Base-by-base conservation (phyloP, 495 filamentous ascomycete genomes). In the Talaromyces liani region DNA sequence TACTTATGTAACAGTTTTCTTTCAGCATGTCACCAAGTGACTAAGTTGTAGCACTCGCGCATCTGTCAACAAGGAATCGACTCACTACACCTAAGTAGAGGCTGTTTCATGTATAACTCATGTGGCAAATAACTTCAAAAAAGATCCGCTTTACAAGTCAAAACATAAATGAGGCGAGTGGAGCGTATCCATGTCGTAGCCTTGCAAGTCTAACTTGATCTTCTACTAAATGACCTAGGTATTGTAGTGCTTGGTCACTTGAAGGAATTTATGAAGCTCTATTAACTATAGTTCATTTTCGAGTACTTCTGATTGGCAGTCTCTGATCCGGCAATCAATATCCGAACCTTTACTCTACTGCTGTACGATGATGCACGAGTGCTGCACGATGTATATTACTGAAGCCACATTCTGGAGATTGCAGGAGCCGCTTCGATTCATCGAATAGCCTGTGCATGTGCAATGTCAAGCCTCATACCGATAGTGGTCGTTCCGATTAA, bases 311-410 rank as follows among this genome's bases (percentile, higher is more conserved):
- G 24, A 14, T 27, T 29, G 24, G 18, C 45, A 49, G 18, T 49
- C 6, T 55, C 3, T 55, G 12, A 29, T 55, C 9, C 12, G 51
- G 51, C 24, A 14, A 24, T 14, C 51, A 24, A 14, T 29, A 14
- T 55, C 51, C 24, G 51, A 29, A 55, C 9, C 0, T 2, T 14
- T 55, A 12, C 51, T 14, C 51, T 55, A 55, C 24, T 25, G 6
- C 51, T 55, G 51, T 29, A 55, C 51, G 51, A 55, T 55, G 51
- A 55, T 55, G 51, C 51, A 27, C 51, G 22, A 54, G 22, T 27
- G 4, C 51, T 54, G 51, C 51, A 55, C 51, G 4, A 55, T 27
- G 20, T 55, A 29, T 8, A 29, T 54, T 24, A 29, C 10, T 18
- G 24, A 27, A 55, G 24, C 51, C 25, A 55, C 25, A 29, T 5